Base-by-base conservation (phyloP, 495 filamentous ascomycete genomes). In the Symbiotaphrina buchneri region DNA sequence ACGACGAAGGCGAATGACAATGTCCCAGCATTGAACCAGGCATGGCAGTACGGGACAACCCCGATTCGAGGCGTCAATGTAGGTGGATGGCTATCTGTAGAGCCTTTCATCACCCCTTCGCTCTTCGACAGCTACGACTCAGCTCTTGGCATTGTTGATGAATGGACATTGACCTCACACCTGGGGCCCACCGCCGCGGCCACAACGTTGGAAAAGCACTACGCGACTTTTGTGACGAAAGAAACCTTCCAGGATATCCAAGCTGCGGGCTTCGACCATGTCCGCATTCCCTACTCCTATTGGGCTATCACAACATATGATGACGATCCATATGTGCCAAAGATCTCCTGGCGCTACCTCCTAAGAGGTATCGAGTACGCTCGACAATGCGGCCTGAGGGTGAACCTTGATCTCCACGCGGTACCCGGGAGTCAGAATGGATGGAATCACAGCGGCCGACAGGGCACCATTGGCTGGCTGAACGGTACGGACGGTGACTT, bases 71-170 rank as follows among this genome's bases (percentile, higher is more conserved):
- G 90, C 2, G 76, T 95, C 15, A 99, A 94, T 47, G 41, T 95
- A 3, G 87, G 90, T 21, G 90, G 90, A 18, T 99, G 87, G 90
- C 63, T 99, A 2, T 76, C 73, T 0, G 54, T 99, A 5, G 90
- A 99, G 39, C 90, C 90, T 0, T 93, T 91, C 43, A 94, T 99
- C 44, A 82, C 74, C 10, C 90, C 90, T 0, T 92, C 82, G 1
- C 58, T 94, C 18, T 99, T 99, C 45, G 49, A 70, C 1, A 38
- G 39, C 5, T 92, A 79, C 52, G 58, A 64, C 30, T 41, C 51
- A 1, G 53, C 47, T 10, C 48, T 71, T 29, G 65, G 62, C 10
- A 62, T 95, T 31, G 58, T 94, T 13, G 90, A 99, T 43, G 90
- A 99, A 51, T 94, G 63, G 41, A 92, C 80, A 0, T 53, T 95